A percentile compares a stretch with the other conserved stretches of the same genome.
These are phyloP conservation scores for Aspergillus mulundensis DNA, from an alignment of 495 filamentous ascomycete genomes.

Conservation along the genomic window DNA sequence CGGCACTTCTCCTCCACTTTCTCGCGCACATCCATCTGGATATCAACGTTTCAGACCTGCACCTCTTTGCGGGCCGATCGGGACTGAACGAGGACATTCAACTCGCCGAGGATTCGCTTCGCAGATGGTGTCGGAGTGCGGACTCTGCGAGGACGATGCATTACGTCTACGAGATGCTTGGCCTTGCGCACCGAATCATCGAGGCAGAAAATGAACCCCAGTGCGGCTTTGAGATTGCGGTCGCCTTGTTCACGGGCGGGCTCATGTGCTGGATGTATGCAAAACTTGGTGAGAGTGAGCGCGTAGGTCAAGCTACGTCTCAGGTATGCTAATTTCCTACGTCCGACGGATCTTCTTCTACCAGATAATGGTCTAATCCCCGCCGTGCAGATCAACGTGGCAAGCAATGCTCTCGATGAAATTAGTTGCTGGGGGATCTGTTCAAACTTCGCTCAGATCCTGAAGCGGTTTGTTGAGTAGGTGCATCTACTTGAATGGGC, in stretches of 20 bases:
- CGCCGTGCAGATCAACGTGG: not conserved
- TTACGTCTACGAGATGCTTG: too few relatives aligned
- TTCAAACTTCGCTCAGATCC: not conserved
- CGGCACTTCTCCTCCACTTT: not conserved
- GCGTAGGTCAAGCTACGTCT: too few relatives aligned
- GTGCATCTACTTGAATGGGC: not conserved
- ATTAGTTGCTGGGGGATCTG: not conserved
- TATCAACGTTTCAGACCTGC: not conserved
- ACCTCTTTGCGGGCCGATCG: not conserved
- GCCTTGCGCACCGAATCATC: not conserved
- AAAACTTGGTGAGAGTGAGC: not conserved
- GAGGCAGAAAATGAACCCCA: not conserved
- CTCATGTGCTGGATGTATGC: conserved; percentile 3
- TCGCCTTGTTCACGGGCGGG: not conserved
- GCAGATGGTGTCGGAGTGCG: not conserved
- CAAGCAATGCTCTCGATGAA: not conserved
- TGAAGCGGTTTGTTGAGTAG: not conserved
- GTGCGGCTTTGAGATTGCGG: not conserved
- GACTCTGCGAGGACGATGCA: too few relatives aligned
- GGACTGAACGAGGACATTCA: conserved; percentile 1
- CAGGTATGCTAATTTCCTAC: too few relatives aligned
- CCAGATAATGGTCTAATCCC: too few relatives aligned
- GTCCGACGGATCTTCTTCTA: too few relatives aligned
- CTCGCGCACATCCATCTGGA: not conserved
- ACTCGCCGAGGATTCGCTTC: not conserved